Evolutionary conservation across 805 yeast species (phyloP), one percentile per base, ranked within the genome.

Genomic region (Metschnikowia colocasiae): DNA sequence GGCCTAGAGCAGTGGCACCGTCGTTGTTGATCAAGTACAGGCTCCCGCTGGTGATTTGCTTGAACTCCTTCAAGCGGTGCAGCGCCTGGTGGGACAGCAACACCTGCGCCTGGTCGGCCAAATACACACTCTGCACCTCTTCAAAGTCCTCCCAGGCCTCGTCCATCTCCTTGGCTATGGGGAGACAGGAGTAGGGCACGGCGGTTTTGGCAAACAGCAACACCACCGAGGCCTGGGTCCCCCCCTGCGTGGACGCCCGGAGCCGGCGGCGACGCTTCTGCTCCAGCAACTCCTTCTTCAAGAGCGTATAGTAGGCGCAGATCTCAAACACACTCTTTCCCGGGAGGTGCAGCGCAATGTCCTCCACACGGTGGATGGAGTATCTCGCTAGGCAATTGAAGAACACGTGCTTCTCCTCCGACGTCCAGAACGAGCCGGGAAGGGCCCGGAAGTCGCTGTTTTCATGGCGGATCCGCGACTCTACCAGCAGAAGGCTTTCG

Each of bases 91-190:
- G 43, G 9, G 43, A 15, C 30, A 23, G 18, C 2, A 20, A 2
- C 18, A 30, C 40, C 16, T 41, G 51, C 33, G 66, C 72, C 23
- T 54, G 55, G 12, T 45, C 46, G 6, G 55, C 48, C 9, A 69
- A 50, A 36, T 52, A 33, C 10, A 52, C 52, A 41, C 70, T 61
- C 40, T 73, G 72, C 1, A 53, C 53, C 27, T 77, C 76, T 53
- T 82, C 87, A 51, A 75, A 57, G 5, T 61, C 57, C 1, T 76
- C 55, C 47, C 68, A 74, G 16, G 59, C 59, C 6, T 68, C 68
- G 49, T 76, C 74, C 67, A 81, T 68, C 54, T 82, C 87, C 49
- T 67, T 61, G 1, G 82, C 78, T 3, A 69, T 67, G 1, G 86
- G 85, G 8, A 81, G 61, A 10, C 77, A 76, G 25, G 64, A 61